A percentile compares a stretch with the other conserved stretches of the same genome.
Conservation (phyloP, 2,329 filamentous ascomycete genomes). For the Xylaria multiplex region DNA sequence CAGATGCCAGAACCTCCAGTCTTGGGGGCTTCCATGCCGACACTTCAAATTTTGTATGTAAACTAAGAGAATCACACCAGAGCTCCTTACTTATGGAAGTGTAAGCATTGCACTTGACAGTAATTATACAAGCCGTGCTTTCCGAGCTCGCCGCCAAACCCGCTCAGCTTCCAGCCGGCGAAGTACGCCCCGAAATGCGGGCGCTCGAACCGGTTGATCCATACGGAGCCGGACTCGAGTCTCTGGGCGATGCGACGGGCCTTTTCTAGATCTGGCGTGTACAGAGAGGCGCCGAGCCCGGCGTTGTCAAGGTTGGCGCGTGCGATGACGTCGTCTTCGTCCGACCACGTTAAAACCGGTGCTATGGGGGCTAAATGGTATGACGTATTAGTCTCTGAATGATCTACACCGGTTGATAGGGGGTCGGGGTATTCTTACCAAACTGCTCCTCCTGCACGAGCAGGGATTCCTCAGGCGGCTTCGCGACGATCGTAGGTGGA, state of each 20-base stretch:
- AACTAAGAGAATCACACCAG: neutral
- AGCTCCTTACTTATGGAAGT: slow-evolving; percentile 44
- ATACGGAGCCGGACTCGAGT: slow-evolving; percentile 68
- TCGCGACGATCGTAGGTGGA: slow-evolving; percentile 66
- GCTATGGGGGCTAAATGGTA: slow-evolving; percentile 64
- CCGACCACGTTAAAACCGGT: slow-evolving; percentile 68
- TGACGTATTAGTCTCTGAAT: neutral
- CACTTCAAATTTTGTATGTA: too few relatives aligned
- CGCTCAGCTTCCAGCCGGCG: slow-evolving; percentile 50
- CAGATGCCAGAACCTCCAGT: too few relatives aligned
- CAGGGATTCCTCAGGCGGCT: slow-evolving; percentile 64
- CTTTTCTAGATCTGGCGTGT: slow-evolving; percentile 61
- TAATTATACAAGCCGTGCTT: slow-evolving; percentile 50
- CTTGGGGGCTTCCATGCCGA: too few relatives aligned
- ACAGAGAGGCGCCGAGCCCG: slow-evolving; percentile 79
- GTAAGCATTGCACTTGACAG: slow-evolving; percentile 48
- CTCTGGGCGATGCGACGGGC: slow-evolving; percentile 63
- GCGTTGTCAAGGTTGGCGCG: slow-evolving; percentile 89
- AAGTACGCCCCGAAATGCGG: slow-evolving; percentile 49
- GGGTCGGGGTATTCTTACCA: slow-evolving; percentile 50
- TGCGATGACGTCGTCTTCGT: slow-evolving; percentile 67
- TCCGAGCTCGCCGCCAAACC: slow-evolving; percentile 50
- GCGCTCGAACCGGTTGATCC: slow-evolving; percentile 61
- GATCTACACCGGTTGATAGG: too few relatives aligned
- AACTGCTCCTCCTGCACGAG: slow-evolving; percentile 71